A percentile compares a stretch with the other conserved stretches of the same genome.
These are phyloP conservation scores for Candida anglica DNA, from an alignment of 805 yeast species.

Conservation along the genomic window DNA sequence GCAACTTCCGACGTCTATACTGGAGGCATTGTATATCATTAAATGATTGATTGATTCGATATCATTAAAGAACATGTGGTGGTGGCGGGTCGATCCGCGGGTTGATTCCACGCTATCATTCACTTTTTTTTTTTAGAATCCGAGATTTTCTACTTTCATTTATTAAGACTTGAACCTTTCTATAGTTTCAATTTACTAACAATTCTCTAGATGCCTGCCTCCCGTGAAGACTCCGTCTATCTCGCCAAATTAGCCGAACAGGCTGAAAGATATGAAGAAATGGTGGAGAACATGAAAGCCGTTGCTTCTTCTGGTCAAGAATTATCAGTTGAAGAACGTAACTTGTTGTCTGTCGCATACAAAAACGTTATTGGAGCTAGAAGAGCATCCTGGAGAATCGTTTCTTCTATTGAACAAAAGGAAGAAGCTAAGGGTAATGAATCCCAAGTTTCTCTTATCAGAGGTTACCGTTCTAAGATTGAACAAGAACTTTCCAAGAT, in stretches of 20 bases:
- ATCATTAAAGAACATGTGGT: no score
- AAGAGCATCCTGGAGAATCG: slow-evolving; percentile 99
- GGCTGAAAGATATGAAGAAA: slow-evolving; percentile 99
- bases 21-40: no score
- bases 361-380: slow-evolving; percentile 98
- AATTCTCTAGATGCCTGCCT: slow-evolving; percentile 53
- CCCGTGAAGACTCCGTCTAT: slow-evolving; percentile 98
- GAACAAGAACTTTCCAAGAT: slow-evolving; percentile 89
- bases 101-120: no score
- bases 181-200: no score
- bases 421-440: slow-evolving; percentile 96
- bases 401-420: slow-evolving; percentile 95
- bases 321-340: slow-evolving; percentile 96
- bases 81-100: no score
- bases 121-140: no score
- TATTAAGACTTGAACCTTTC: no score
- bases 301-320: slow-evolving; percentile 97
- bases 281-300: slow-evolving; percentile 97
- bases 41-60: no score
- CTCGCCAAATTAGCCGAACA: slow-evolving; percentile 98
- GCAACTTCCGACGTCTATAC: no score
- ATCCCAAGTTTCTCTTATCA: slow-evolving; percentile 81
- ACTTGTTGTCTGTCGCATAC: slow-evolving; percentile 94
- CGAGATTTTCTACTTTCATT: no score
- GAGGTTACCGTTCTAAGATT: slow-evolving; percentile 92